Evolutionary conservation across 306 rosid species (phyloP).

Genomic region (Gynostemma pentaphyllum): DNA sequence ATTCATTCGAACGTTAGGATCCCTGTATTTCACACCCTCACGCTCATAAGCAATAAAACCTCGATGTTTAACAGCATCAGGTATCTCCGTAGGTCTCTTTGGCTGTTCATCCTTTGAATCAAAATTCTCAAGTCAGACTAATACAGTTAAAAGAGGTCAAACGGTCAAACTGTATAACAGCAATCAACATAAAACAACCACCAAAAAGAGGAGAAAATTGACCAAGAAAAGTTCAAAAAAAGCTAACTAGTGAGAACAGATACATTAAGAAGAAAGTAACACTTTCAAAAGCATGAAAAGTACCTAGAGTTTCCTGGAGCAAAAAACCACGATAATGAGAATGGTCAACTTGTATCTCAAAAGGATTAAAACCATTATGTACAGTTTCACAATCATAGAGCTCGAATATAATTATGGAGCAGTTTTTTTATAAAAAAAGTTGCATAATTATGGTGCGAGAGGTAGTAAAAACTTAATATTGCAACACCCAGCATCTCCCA

Average conservation of each 20-base stretch:
- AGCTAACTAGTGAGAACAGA: neutral
- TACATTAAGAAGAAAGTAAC: neutral
- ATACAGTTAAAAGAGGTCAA: neutral
- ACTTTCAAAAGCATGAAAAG: too few relatives aligned
- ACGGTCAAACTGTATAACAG: neutral
- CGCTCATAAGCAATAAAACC: conserved; percentile 96
- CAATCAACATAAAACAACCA: neutral
- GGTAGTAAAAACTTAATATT: neutral
- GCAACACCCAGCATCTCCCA: neutral
- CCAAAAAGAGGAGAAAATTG: neutral
- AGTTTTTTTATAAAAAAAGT: too few relatives aligned
- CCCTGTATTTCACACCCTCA: conserved; percentile 85
- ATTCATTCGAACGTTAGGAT: conserved; percentile 67
- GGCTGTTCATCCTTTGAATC: conserved; percentile 30
- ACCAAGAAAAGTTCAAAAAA: neutral
- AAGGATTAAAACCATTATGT: neutral
- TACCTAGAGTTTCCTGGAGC: neutral
- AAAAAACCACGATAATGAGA: neutral
- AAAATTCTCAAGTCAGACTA: conserved; percentile 6
- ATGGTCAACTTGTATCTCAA: neutral
- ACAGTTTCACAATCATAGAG: neutral
- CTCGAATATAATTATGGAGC: neutral
- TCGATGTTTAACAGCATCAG: conserved; percentile 70
- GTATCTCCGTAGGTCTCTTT: conserved; percentile 62
- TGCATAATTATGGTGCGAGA: too few relatives aligned